phyloP scores from a whole-genome alignment of 2,329 filamentous ascomycete genomes.

The Triangularia setosa region DNA sequence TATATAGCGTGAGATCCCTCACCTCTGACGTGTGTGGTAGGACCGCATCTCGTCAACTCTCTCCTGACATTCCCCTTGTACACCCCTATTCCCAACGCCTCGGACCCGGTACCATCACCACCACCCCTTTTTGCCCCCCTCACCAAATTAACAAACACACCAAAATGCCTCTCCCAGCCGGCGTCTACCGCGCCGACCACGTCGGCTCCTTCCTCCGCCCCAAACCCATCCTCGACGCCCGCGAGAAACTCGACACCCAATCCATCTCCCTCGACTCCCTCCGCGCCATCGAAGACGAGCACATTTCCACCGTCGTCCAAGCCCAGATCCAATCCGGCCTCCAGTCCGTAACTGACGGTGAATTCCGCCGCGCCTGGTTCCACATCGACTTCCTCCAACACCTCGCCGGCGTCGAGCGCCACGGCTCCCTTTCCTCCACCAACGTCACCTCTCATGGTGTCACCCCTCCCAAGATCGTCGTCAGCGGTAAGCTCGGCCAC shows the following conservation, averaged over 20 bases:
- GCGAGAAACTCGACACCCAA: slow-evolving; percentile 43
- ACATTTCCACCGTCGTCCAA: slow-evolving; percentile 45
- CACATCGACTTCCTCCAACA: slow-evolving; percentile 56
- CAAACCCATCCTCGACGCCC: slow-evolving; percentile 45
- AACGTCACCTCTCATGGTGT: slow-evolving; percentile 45
- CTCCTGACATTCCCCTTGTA: not conserved
- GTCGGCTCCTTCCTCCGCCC: slow-evolving; percentile 54
- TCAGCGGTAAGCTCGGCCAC: slow-evolving; percentile 52
- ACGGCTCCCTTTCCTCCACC: slow-evolving; percentile 41
- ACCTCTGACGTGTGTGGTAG: not conserved
- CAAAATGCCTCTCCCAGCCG: slow-evolving; percentile 39
- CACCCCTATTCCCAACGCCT: not conserved
- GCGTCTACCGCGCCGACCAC: slow-evolving; percentile 50
- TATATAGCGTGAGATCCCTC: not conserved
- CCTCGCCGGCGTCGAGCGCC: slow-evolving; percentile 49
- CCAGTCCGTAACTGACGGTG: slow-evolving; percentile 51
- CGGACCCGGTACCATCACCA: not conserved
- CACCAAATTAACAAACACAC: not conserved
- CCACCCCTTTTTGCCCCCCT: not conserved
- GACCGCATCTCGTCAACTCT: not conserved
- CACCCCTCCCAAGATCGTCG: slow-evolving; percentile 50
- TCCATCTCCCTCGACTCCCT: slow-evolving; percentile 41
- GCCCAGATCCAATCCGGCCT: slow-evolving; percentile 48
- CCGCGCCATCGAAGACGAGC: slow-evolving; percentile 47
- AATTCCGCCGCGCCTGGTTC: slow-evolving; percentile 55